Evolutionary conservation across 83 land plant species (phyloP), one percentile per base, ranked within the genome.

Genomic region (Isoetes engelmannii): DNA sequence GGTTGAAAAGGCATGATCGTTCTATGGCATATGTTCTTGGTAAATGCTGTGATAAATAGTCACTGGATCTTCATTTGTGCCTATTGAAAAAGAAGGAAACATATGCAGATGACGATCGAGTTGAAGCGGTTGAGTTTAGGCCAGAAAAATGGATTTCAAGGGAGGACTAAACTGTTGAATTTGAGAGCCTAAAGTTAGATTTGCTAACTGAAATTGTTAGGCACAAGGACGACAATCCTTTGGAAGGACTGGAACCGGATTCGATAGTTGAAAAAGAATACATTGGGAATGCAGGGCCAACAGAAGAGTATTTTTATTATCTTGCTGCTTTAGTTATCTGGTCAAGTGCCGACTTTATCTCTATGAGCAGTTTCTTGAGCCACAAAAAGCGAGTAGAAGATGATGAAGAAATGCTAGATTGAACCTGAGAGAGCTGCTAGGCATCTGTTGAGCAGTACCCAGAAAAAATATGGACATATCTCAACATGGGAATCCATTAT

Each of bases 11-110:
- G 6, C 56, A 42, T 18, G 74, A 63, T 41, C 47, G 74, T 5
- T 12, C 28, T 10, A 71, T 71, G 4, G 74, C 74, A 46, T 28
- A 19, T 45, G 49, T 71, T 48, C 47, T 71, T 48, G 46, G 46
- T 55, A 62, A 62, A 45, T 71, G 70, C 19, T 57, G 70, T 17
- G 70, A 68, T 42, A 7, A 51, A 3, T 8, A 0, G 70, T 68
- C 57, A 57, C 70, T 68, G 7, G 70, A 68, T 68, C 70, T 68
- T 68, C 70, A 68, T 68, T 51, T 68, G 57, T 68, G 70, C 5
- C 48, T 68, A 8, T 53, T 68, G 12, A 68, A 53, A 21, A 48
- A 48, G 57, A 63, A 68, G 43, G 20, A 68, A 41, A 68, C 7
- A 7, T 21, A 57, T 50, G 37, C 20, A 28, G 37, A 28, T 28